Evolutionary conservation across 257 asterid genomes (phyloP).

Genomic region (Lycium barbarum): DNA sequence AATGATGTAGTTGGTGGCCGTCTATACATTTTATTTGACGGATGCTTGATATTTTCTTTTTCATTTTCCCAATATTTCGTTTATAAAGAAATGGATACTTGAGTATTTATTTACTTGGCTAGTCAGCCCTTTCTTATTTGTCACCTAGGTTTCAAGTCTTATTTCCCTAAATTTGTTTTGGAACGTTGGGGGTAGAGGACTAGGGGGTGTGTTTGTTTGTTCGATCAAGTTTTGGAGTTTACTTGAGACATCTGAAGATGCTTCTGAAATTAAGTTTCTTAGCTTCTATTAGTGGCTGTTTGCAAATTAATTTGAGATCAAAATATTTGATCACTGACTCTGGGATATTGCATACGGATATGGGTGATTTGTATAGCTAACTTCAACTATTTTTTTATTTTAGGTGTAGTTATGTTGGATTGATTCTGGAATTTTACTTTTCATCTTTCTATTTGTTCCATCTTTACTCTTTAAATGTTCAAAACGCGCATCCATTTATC

Average conservation of each 20-base stretch:
- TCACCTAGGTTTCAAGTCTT: constrained; percentile 12
- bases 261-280: not conserved
- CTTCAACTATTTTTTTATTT: not conserved
- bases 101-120: not conserved
- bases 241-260: constrained; percentile 1
- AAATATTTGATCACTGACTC: not conserved
- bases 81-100: not conserved
- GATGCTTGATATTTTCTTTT: not conserved
- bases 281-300: not conserved
- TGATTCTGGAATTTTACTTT: not conserved
- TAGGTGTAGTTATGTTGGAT: not conserved
- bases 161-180: not conserved
- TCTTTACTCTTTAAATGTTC: not conserved
- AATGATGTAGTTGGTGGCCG: constrained; percentile 2
- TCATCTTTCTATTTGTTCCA: not conserved
- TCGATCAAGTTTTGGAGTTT: not conserved
- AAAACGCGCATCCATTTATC: not conserved
- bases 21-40: not conserved
- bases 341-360: not conserved
- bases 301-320: not conserved
- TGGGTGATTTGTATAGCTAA: not conserved
- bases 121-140: not conserved
- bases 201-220: not conserved
- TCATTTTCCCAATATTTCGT: not conserved
- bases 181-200: not conserved